Conservation (phyloP, 2,329 filamentous ascomycete genomes). For the Lachnellula hyalina region DNA sequence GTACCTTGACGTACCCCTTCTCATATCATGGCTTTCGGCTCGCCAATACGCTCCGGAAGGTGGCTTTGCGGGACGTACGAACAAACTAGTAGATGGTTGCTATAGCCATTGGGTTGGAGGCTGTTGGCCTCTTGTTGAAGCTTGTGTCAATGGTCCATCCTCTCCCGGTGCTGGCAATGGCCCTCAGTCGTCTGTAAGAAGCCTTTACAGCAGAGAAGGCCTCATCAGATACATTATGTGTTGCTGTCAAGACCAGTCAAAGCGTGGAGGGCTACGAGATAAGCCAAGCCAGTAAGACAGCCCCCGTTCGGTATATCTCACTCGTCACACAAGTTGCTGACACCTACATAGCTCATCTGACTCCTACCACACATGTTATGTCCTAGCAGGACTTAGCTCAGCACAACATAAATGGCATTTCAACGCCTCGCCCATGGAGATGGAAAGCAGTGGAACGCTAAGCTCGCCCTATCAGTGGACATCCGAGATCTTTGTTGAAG, state of each 20-base stretch:
- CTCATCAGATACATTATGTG: conserved; percentile 83
- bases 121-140: conserved; percentile 89
- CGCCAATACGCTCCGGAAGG: conserved; percentile 89
- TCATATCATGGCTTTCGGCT: conserved; percentile 83
- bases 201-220: conserved; percentile 75
- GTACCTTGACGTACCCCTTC: conserved; percentile 68
- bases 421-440: conserved; percentile 29
- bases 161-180: conserved; percentile 4
- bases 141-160: conserved; percentile 57
- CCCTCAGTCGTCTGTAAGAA: conserved; percentile 30
- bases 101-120: conserved; percentile 98
- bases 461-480: conserved; percentile 35
- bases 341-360: conserved; percentile 59
- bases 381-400: conserved; percentile 77
- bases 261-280: conserved; percentile 77
- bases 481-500: conserved; percentile 40
- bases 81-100: conserved; percentile 96
- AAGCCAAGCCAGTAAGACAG: conserved; percentile 75
- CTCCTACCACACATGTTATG: conserved; percentile 91
- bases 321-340: conserved; percentile 17
- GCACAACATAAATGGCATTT: conserved; percentile 65
- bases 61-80: conserved; percentile 88
- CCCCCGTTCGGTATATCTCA: conserved; percentile 5
- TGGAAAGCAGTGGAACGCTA: conserved; percentile 29
- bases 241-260: conserved; percentile 72